Percentiles rank a stretch among this genome's conserved stretches.
phyloP scores from a whole-genome alignment of 2,329 filamentous ascomycete species.

The Alternaria consortialis region DNA sequence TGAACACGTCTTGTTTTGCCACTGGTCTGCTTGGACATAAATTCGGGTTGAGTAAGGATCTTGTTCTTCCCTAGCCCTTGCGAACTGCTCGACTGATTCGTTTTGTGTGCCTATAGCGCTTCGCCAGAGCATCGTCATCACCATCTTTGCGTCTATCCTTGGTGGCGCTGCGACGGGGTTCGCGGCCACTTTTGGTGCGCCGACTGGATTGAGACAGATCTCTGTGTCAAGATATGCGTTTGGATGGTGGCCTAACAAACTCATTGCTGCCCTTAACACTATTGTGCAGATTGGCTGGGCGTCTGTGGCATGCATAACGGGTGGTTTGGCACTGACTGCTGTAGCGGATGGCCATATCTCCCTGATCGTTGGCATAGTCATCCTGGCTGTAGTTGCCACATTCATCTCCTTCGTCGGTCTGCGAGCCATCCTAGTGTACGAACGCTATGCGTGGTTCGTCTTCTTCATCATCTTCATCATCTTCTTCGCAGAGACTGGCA shows the following conservation, averaged over 20 bases:
- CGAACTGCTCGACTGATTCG: slow-evolving; percentile 5
- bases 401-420: slow-evolving; percentile 54
- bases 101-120: slow-evolving; percentile 36
- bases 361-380: slow-evolving; percentile 56
- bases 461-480: slow-evolving; percentile 60
- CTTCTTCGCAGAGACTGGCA: slow-evolving; percentile 58
- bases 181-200: slow-evolving; percentile 54
- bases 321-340: slow-evolving; percentile 53
- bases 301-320: slow-evolving; percentile 55
- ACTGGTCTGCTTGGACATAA: slow-evolving; percentile 58
- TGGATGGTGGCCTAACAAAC: slow-evolving; percentile 61
- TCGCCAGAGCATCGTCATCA: slow-evolving; percentile 54
- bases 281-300: slow-evolving; percentile 57
- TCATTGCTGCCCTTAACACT: slow-evolving; percentile 58
- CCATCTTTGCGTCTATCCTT: slow-evolving; percentile 53
- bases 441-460: slow-evolving; percentile 60
- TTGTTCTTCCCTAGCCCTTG: neutral
- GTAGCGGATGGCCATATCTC: slow-evolving; percentile 55
- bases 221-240: slow-evolving; percentile 58
- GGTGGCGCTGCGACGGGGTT: slow-evolving; percentile 54
- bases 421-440: slow-evolving; percentile 56
- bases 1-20: slow-evolving; percentile 53
- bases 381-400: slow-evolving; percentile 52
- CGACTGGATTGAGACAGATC: slow-evolving; percentile 56
- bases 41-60: slow-evolving; percentile 54